A percentile compares a stretch with the other conserved stretches of the same genome.
phyloP scores from a whole-genome alignment of 805 yeast genomes.

The Myxozyma udenii region DNA sequence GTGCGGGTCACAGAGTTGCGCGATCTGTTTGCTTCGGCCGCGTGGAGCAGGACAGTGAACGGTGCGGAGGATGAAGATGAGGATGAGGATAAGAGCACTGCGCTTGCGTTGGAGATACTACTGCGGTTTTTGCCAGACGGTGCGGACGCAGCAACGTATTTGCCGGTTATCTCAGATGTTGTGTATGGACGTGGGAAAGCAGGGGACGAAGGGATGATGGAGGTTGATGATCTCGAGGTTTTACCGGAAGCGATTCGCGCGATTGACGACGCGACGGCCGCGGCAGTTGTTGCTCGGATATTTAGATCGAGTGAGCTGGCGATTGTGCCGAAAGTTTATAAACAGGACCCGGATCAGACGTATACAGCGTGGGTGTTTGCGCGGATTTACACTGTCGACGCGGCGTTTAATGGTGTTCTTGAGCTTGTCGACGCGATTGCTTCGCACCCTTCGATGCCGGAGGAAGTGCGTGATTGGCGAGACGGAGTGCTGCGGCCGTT shows the following conservation, averaged over 20 bases:
- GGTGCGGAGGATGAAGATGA: not conserved
- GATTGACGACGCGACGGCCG: constrained; percentile 19
- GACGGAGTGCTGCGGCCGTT: constrained; percentile 36
- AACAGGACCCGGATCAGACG: constrained; percentile 5
- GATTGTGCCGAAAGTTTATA: constrained; percentile 31
- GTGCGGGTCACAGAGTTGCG: constrained; percentile 6
- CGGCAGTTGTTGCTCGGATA: constrained; percentile 19
- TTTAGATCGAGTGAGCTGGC: not conserved
- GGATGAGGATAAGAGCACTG: not conserved
- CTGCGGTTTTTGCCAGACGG: constrained; percentile 37
- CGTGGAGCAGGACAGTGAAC: constrained; percentile 1
- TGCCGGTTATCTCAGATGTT: constrained; percentile 22
- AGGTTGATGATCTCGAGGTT: not conserved
- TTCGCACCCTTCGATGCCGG: constrained; percentile 14
- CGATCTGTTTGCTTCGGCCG: constrained; percentile 3
- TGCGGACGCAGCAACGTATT: constrained; percentile 28
- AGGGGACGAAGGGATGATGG: not conserved
- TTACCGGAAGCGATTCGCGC: constrained; percentile 13
- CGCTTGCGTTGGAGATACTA: constrained; percentile 33
- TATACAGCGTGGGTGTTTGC: constrained; percentile 33
- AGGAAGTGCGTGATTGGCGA: constrained; percentile 32
- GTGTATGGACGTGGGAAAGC: constrained; percentile 5
- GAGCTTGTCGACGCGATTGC: constrained; percentile 23
- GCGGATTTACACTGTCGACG: constrained; percentile 35
- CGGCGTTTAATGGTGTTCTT: constrained; percentile 17